Percentiles rank a stretch among this genome's conserved stretches.
Evolutionary conservation across 106 monocot species (phyloP).

Genomic region (Acorus calamus): DNA sequence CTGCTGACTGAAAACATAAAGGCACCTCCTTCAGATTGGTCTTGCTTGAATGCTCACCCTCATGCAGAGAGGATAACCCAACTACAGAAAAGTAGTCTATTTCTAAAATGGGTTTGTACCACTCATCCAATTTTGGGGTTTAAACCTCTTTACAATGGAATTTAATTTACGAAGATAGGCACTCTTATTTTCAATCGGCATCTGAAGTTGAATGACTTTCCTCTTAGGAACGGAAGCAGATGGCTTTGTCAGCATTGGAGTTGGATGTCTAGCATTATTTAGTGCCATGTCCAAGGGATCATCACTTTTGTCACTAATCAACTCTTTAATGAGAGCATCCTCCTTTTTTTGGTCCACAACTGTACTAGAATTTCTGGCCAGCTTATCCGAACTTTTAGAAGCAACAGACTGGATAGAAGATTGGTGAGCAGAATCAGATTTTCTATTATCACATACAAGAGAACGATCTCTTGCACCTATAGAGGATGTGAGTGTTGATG

Average conservation of each 20-base stretch:
- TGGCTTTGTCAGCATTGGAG: conserved; percentile 29
- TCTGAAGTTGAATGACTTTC: conserved; percentile 70
- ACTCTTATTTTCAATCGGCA: conserved; percentile 47
- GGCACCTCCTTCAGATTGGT: conserved; percentile 64
- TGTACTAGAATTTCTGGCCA: conserved; percentile 8
- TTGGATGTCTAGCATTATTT: conserved; percentile 14
- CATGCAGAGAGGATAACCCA: conserved; percentile 33
- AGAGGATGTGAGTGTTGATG: conserved; percentile 19
- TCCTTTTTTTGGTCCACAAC: conserved; percentile 6
- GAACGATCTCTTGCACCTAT: conserved; percentile 3
- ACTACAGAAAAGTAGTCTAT: conserved; percentile 74
- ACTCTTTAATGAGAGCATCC: conserved; percentile 21
- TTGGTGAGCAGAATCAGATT: conserved; percentile 12
- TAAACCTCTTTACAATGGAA: conserved; percentile 35
- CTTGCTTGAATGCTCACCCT: conserved; percentile 12
- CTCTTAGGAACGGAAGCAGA: conserved; percentile 51
- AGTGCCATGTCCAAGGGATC: conserved; percentile 50
- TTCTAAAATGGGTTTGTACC: conserved; percentile 83
- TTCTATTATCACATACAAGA: not conserved
- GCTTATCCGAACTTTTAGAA: conserved; percentile 16
- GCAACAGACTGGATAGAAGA: conserved; percentile 1
- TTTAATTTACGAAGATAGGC: conserved; percentile 15
- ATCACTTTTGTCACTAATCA: conserved; percentile 30
- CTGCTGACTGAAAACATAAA: conserved; percentile 59
- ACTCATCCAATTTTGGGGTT: conserved; percentile 75